A percentile compares a stretch with the other conserved stretches of the same genome.
phyloP scores from a whole-genome alignment of 129 eudicot species.

The Flaveria robusta region DNA sequence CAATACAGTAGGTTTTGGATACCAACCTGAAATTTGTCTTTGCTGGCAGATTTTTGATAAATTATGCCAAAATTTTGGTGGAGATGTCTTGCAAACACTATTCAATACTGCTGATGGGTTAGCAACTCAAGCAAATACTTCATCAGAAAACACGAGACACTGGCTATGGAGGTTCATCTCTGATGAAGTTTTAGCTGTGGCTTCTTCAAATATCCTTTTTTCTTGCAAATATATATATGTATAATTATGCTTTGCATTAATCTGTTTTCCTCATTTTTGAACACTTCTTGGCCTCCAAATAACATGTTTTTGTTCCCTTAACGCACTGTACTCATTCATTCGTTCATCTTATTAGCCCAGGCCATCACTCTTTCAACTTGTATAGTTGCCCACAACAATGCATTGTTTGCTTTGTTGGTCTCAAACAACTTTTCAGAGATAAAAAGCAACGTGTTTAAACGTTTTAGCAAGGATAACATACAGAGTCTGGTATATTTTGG shows the following conservation, averaged over 20 bases:
- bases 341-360: constrained; percentile 90
- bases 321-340: constrained; percentile 77
- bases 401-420: constrained; percentile 85
- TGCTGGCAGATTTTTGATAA: constrained; percentile 84
- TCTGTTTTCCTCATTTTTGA: constrained; percentile 19
- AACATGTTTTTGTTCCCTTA: constrained; percentile 51
- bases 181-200: constrained; percentile 74
- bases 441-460: constrained; percentile 92
- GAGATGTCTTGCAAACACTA: constrained; percentile 89
- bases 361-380: constrained; percentile 89
- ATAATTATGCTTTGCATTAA: not conserved
- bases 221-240: not conserved
- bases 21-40: constrained; percentile 19
- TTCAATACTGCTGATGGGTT: constrained; percentile 82
- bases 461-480: constrained; percentile 89
- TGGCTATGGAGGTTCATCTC: constrained; percentile 70
- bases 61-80: constrained; percentile 92
- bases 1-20: not conserved
- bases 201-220: constrained; percentile 92
- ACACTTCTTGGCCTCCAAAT: constrained; percentile 6
- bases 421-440: constrained; percentile 97
- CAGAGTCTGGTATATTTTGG: constrained; percentile 87
- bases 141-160: constrained; percentile 61
- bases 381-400: constrained; percentile 98
- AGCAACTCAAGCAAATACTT: constrained; percentile 43